phyloP scores from a whole-genome alignment of 1,284 basidiomycete species.

The Tilletia horrida region DNA sequence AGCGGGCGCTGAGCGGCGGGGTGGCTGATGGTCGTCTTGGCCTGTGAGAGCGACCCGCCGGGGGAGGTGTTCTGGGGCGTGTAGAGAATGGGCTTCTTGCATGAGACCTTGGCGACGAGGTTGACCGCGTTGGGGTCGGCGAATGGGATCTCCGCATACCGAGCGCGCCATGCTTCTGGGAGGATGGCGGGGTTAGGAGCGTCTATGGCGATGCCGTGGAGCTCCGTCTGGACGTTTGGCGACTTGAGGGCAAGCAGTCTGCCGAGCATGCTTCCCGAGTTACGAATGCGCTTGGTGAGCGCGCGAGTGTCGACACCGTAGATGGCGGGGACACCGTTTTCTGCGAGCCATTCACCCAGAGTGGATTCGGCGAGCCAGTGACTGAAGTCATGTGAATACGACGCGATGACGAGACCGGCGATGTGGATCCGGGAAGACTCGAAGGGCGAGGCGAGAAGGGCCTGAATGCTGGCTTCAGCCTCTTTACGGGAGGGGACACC shows the following conservation, averaged over 20 bases:
- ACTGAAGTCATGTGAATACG: slow-evolving; percentile 84
- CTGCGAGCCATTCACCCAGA: slow-evolving; percentile 87
- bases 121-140: slow-evolving; percentile 85
- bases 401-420: slow-evolving; percentile 84
- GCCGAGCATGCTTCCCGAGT: slow-evolving; percentile 82
- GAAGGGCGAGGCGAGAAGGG: slow-evolving; percentile 62
- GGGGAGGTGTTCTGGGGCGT: slow-evolving; percentile 49
- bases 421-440: slow-evolving; percentile 94
- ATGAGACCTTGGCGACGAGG: slow-evolving; percentile 86
- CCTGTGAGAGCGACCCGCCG: slow-evolving; percentile 57
- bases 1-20: slow-evolving; percentile 69
- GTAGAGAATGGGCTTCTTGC: slow-evolving; percentile 68
- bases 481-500: slow-evolving; percentile 79
- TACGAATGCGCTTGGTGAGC: slow-evolving; percentile 91
- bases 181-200: slow-evolving; percentile 22
- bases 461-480: slow-evolving; percentile 56
- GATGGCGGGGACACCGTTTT: slow-evolving; percentile 89
- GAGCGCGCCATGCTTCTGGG: slow-evolving; percentile 69
- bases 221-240: slow-evolving; percentile 34
- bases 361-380: slow-evolving; percentile 90
- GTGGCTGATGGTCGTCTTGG: slow-evolving; percentile 64
- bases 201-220: slow-evolving; percentile 4
- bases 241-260: slow-evolving; percentile 53
- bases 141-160: slow-evolving; percentile 78
- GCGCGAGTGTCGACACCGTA: slow-evolving; percentile 96